Base-by-base conservation (phyloP, 2,329 filamentous ascomycete species). In the Bipolaris bicolor region DNA sequence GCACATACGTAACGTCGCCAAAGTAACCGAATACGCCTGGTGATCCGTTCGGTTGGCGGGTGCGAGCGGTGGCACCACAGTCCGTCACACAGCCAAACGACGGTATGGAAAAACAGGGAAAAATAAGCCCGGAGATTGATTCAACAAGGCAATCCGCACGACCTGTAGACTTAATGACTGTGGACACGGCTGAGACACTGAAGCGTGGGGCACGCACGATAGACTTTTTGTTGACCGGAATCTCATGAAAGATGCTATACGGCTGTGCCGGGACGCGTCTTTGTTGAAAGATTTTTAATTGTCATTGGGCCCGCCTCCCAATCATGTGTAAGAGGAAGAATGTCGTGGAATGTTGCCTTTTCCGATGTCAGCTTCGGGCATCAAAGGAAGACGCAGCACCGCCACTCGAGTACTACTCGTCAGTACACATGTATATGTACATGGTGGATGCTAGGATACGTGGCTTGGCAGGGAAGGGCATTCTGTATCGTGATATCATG, bases 181-280 rank as follows among this genome's bases (percentile, higher is more conserved):
- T 24, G 22, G 18, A 45, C 9, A n/a, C 36, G 5, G 11, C 40
- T 44, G 40, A 44, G 40, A 34, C 39, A 33, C 4, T 20, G 16
- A 50, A 18, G n/a, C n/a, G 31, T 31, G 22, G 39, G 43, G 49
- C 37, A 15, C n/a, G 13, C 9, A n/a, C 49, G n/a, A 22, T 31
- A 44, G 18, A 51, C 39, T 44, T 48, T 41, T 6, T 52, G 9
- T 20, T 52, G 49, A 52, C 49, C 49, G 49, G 49, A 52, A 52
- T 15, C 31, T n/a, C n/a, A 43, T 24, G 11, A 9, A 40, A 44
- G 40, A 31, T 11, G 40, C 33, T 10, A 18, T n/a, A n/a, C 34
- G 20, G 15, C 18, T 49, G 33, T 16, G 13, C 22, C 22, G 33
- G n/a, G 46, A 22, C 10, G 22, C 20, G 26, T 29, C 15, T 31